phyloP scores from a whole-genome alignment of 805 yeast genomes.

The Candida anglica region DNA sequence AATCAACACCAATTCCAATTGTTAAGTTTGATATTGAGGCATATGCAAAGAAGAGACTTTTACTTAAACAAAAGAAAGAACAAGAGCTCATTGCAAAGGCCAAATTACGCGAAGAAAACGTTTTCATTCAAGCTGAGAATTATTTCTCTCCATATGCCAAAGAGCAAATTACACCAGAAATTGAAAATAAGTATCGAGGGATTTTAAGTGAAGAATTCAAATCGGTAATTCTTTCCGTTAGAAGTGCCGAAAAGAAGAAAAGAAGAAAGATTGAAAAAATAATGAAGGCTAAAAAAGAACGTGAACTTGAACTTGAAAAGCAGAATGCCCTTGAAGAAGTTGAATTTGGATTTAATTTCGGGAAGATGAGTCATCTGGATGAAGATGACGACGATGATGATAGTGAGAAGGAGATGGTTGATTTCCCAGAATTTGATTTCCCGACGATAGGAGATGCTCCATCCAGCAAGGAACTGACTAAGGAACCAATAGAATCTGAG shows the following conservation, averaged over 20 bases:
- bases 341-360: conserved; percentile 11
- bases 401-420: conserved; percentile 5
- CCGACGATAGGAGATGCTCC: conserved; percentile 1
- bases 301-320: conserved; percentile 17
- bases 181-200: conserved; percentile 16
- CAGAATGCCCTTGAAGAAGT: conserved; percentile 10
- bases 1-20: background rate
- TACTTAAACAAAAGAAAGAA: conserved; percentile 27
- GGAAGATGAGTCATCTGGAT: conserved; percentile 9
- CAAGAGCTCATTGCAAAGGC: conserved; percentile 14
- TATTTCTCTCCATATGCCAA: conserved; percentile 35
- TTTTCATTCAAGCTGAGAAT: conserved; percentile 35
- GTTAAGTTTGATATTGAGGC: conserved; percentile 49
- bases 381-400: conserved; percentile 14
- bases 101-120: conserved; percentile 20
- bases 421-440: conserved; percentile 6
- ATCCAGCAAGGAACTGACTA: no score
- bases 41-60: conserved; percentile 49
- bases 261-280: conserved; percentile 16
- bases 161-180: conserved; percentile 16
- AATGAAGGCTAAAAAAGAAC: conserved; percentile 17
- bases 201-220: conserved; percentile 25
- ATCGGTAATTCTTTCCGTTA: conserved; percentile 26
- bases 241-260: conserved; percentile 24
- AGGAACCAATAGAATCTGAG: background rate